A percentile compares a stretch with the other conserved stretches of the same genome.
Conservation (phyloP, 2,329 filamentous ascomycete species). For the Zopfia rhizophila region DNA sequence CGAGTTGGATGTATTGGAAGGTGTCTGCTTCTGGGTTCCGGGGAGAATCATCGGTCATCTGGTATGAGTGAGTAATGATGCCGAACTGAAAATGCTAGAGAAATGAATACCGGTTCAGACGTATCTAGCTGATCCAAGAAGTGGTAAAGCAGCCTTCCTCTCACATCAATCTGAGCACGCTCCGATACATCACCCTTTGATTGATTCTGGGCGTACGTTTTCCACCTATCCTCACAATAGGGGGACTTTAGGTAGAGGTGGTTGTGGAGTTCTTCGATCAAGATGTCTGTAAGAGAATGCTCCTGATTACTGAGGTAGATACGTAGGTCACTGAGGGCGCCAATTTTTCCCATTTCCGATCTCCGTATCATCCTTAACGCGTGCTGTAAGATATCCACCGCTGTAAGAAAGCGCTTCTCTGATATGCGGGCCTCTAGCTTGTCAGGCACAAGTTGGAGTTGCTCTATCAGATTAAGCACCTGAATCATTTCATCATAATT, state of each 20-base stretch:
- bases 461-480: constrained; percentile 83
- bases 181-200: constrained; percentile 54
- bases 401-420: constrained; percentile 92
- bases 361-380: constrained; percentile 84
- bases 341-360: constrained; percentile 91
- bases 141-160: constrained; percentile 65
- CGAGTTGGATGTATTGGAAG: constrained; percentile 88
- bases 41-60: constrained; percentile 84
- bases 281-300: constrained; percentile 87
- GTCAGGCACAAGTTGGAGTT: constrained; percentile 88
- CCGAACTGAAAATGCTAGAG: not conserved
- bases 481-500: constrained; percentile 91
- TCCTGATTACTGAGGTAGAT: constrained; percentile 94
- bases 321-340: constrained; percentile 84
- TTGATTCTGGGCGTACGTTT: constrained; percentile 77
- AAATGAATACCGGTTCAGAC: constrained; percentile 46
- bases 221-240: constrained; percentile 97
- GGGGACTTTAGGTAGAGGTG: constrained; percentile 98
- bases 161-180: constrained; percentile 46
- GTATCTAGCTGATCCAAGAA: constrained; percentile 69
- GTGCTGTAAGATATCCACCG: constrained; percentile 90
- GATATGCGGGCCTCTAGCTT: constrained; percentile 94
- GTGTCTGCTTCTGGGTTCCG: constrained; percentile 96
- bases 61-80: constrained; percentile 35
- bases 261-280: constrained; percentile 97